Percentiles rank a stretch among this genome's conserved stretches.
Evolutionary conservation across 2,329 filamentous ascomycete genomes (phyloP).

Genomic region (Whalleya microplaca): DNA sequence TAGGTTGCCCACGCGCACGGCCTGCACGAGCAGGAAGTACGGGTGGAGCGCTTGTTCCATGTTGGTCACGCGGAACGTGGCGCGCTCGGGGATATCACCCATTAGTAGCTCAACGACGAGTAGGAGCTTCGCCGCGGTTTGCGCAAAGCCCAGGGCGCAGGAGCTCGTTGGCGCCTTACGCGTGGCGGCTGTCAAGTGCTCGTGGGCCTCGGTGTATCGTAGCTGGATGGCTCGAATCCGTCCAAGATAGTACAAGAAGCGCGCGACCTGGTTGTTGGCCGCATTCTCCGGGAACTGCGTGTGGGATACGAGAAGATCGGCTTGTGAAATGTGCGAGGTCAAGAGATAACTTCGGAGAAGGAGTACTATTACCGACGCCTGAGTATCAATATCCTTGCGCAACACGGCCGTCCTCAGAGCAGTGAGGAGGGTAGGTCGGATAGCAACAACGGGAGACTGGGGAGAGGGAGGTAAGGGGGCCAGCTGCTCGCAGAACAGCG

Average conservation of each 20-base stretch:
- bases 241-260: slow-evolving; percentile 96
- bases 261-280: slow-evolving; percentile 96
- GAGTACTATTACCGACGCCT: slow-evolving; percentile 92
- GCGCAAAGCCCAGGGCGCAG: slow-evolving; percentile 91
- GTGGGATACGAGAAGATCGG: slow-evolving; percentile 92
- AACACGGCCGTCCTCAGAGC: slow-evolving; percentile 94
- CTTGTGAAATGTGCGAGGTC: slow-evolving; percentile 95
- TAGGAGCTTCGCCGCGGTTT: slow-evolving; percentile 94
- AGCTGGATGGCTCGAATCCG: slow-evolving; percentile 96
- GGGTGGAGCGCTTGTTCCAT: slow-evolving; percentile 88
- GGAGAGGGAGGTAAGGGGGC: slow-evolving; percentile 86
- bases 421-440: slow-evolving; percentile 83
- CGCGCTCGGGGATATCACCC: slow-evolving; percentile 96
- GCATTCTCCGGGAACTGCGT: slow-evolving; percentile 93
- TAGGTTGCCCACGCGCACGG: slow-evolving; percentile 93
- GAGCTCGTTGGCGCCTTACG: slow-evolving; percentile 91
- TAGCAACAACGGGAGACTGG: slow-evolving; percentile 82
- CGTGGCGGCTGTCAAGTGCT: slow-evolving; percentile 89
- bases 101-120: slow-evolving; percentile 96
- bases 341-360: slow-evolving; percentile 94
- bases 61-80: slow-evolving; percentile 86
- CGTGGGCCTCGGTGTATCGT: slow-evolving; percentile 94
- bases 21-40: slow-evolving; percentile 92
- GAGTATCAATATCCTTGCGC: slow-evolving; percentile 95
- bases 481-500: slow-evolving; percentile 91